Conservation (phyloP, 2,329 filamentous ascomycete genomes). For the Penicillium nordicum region DNA sequence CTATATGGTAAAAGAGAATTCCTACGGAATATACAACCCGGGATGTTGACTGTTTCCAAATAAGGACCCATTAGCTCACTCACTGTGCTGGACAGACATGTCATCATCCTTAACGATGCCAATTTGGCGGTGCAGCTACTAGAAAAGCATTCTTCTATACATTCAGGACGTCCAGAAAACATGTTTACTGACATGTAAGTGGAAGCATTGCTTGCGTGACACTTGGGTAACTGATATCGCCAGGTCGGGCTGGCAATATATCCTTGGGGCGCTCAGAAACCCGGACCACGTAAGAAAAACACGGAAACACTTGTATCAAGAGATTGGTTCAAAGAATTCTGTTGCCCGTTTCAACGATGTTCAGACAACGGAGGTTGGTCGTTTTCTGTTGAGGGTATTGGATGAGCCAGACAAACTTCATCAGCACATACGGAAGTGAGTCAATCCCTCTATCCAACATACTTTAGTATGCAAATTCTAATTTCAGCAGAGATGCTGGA, state of each 20-base stretch:
- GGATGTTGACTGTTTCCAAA: not conserved
- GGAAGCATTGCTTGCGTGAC: not conserved
- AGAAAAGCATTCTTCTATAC: conserved; percentile 27
- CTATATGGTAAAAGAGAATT: conserved; percentile 25
- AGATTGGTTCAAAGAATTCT: conserved; percentile 44
- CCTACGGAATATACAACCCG: not conserved
- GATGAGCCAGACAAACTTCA: conserved; percentile 39
- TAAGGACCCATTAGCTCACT: conserved; percentile 35
- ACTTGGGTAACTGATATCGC: not conserved
- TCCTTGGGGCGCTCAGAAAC: conserved; percentile 35
- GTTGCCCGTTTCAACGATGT: conserved; percentile 40
- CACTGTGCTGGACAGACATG: conserved; percentile 30
- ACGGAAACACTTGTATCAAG: conserved; percentile 45
- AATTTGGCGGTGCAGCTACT: conserved; percentile 29
- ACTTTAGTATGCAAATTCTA: not conserved
- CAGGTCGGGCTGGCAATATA: conserved; percentile 38
- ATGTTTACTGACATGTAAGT: conserved; percentile 36
- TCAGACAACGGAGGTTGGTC: conserved; percentile 45
- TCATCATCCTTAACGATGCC: conserved; percentile 34
- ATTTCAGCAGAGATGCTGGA: conserved; percentile 31
- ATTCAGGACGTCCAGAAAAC: conserved; percentile 27
- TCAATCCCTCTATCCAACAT: not conserved
- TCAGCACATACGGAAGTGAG: conserved; percentile 40
- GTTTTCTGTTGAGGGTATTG: conserved; percentile 44
- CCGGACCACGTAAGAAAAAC: conserved; percentile 38